These are phyloP conservation scores for Noccaea bulbosa DNA, from an alignment of 345 rosid species.

Conservation along the genomic window DNA sequence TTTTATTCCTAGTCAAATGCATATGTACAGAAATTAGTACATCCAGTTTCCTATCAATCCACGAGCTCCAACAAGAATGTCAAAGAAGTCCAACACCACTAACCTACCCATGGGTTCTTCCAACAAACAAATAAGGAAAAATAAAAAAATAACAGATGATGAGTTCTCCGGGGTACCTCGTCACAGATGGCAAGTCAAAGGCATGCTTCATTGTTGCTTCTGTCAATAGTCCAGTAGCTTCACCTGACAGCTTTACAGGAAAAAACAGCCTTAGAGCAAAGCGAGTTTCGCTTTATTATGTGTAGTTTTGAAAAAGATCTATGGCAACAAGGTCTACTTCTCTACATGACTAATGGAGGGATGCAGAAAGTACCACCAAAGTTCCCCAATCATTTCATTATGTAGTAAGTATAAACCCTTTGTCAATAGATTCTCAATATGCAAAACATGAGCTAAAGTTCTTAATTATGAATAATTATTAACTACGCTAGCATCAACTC, in stretches of 20 bases:
- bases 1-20: constrained; percentile 54
- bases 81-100: constrained; percentile 8
- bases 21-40: constrained; percentile 42
- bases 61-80: constrained; percentile 19
- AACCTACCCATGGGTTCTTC: constrained; percentile 23
- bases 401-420: neutral
- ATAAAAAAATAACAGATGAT: neutral
- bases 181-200: constrained; percentile 59
- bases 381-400: constrained; percentile 12
- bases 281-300: neutral
- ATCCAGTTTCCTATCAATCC: constrained; percentile 24
- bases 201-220: constrained; percentile 60
- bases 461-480: neutral
- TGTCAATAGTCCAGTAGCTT: constrained; percentile 49
- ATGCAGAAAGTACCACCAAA: constrained; percentile 25
- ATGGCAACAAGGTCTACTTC: neutral
- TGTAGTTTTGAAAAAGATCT: constrained; percentile 1
- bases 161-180: constrained; percentile 51
- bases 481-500: constrained; percentile 14
- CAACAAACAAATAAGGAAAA: constrained; percentile 14
- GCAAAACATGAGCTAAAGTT: constrained; percentile 21
- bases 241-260: constrained; percentile 45
- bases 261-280: constrained; percentile 27
- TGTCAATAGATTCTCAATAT: constrained; percentile 3
- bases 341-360: constrained; percentile 1